Base-by-base conservation (phyloP, 306 rosid genomes). In the Gastrolobium villosum region DNA sequence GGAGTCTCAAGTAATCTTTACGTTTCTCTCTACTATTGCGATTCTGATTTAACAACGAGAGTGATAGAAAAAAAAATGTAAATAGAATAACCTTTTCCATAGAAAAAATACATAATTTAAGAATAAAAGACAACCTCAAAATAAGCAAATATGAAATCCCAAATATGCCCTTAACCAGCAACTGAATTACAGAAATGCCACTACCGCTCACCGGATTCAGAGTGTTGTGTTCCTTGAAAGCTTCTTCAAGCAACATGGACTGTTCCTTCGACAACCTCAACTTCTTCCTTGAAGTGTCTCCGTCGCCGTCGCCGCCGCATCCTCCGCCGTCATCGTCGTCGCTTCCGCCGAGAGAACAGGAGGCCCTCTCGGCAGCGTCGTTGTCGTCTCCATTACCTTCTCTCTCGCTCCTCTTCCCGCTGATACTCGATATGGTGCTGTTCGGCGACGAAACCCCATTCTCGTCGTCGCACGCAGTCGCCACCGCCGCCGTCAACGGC, bases 201-300 rank as follows among this genome's bases (percentile, higher is more conserved):
- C 72, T 54, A 4, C 32, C 13, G 65, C 90, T 92, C 30, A 94
- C 99, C 83, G 98, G 92, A 59, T 91, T 95, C 37, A 95, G 88
- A 2, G 98, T 89, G 49, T 86, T 87, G 74, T 95, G 97, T 70
- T 89, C 97, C 81, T 92, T 95, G 89, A 93, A 95, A 5, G 91
- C 89, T 70, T 95, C 99, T 59, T 95, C 99, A 5, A 95, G 89
- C 65, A 89, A 77, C 80, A 90, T 0, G 2, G 98, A 63, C 81
- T 95, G 99, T 46, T 95, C 98, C 93, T 93, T 95, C 0, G 94
- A 82, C 28, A 95, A 81, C 72, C 99, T 84, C 37, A 95, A 92
- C 87, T 95, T 95, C 88, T 93, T 95, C 83, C 95, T 88, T 0
- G 92, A 86, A 2, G 35, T 60, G 39, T 94, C 92, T 1, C 89